Evolutionary conservation across 73 alveolate genomes (phyloP), one percentile per base, ranked within the genome.

Genomic region (Paramecium biaurelia): DNA sequence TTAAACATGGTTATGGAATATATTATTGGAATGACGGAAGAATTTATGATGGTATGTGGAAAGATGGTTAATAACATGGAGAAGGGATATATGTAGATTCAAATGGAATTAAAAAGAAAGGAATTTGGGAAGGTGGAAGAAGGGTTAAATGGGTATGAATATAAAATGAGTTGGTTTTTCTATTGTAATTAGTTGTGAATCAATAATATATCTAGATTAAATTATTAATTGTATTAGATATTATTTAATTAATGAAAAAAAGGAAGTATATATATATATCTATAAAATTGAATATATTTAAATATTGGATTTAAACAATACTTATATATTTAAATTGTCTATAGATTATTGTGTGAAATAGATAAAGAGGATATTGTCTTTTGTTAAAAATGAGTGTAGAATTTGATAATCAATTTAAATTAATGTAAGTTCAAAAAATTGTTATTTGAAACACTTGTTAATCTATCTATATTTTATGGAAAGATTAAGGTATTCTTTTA

Each of bases 1-100:
- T 92, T 76, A 97, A 98, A 96, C 96, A 94, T 59, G 99, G 99
- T 10, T 96, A 86, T 92, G 99, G 99, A 23, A 92, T 95, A 47
- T 97, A 95, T 92, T 92, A 92, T 23, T 98, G 99, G 98, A 95
- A 95, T 30, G 98, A 98, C 67, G 99, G 99, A 23, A 95, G 97
- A 72, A 26, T 63, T 63, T 88, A 88, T 70, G 84, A 72, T 45
- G 90, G 92, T 23, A 35, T 84, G 67, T 84, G 96, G 96, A 68
- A 41, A 28, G 70, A 90, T 43, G 95, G 96, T 89, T 12, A 74
- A 28, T 23, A 95, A 85, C 97, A 96, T 85, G 99, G 99, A 26
- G 92, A 92, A 89, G 99, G 99, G 7, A 89, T 86, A 14, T 96
- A 96, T 93, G 35, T 58, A 12, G 92, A 92, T 79, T 85, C 92